Base-by-base conservation (phyloP, 2,329 filamentous ascomycete species). In the Pseudogymnoascus sp. region DNA sequence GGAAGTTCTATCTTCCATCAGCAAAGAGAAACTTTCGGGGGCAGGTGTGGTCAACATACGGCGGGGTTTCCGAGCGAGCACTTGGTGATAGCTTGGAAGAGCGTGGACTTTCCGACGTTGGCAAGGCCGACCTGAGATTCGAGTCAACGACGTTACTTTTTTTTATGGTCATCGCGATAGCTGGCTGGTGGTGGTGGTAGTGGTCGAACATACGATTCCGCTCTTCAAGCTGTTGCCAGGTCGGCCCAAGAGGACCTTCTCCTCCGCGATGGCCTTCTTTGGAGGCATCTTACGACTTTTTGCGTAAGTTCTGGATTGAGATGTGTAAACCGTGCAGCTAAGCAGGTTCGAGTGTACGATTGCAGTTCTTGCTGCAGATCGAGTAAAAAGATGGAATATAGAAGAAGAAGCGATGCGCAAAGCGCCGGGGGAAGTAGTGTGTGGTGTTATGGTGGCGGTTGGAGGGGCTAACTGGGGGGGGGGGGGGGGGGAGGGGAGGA, bases 51-150 rank as follows among this genome's bases (percentile, higher is more conserved):
- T 53, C 26, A 31, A 83, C 86, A 78, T 83, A 91, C 88, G 82
- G 95, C 95, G 73, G 96, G 96, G 82, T 97, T 99, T 80, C 96
- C 95, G 74, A 99, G 88, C 69, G 87, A 87, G 79, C 89, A 96
- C 83, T 97, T 97, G 76, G 95, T 99, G 79, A 99, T 97, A 76
- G 95, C 92, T 83, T 99, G 96, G 86, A 99, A 99, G 73, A 99
- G 87, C 35, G 96, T 99, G 70, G 95, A 99, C 83, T 99, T 99
- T 78, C 95, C 95, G 72, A 99, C 96, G 79, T 99, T 99, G 78
- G 95, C 95, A 74, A 99, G 87, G 80, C 95, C 95, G 78, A 99
- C 92, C 92, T 96, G 77, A 63, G 66, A 65, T 23, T 17, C 62
- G 28, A 63, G 69, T 61, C 68, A 66, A 57, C 53, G 60, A 40